A percentile compares a stretch with the other conserved stretches of the same genome.
phyloP scores from a whole-genome alignment of 805 yeast genomes.

The Teunomyces aglyptinius region DNA sequence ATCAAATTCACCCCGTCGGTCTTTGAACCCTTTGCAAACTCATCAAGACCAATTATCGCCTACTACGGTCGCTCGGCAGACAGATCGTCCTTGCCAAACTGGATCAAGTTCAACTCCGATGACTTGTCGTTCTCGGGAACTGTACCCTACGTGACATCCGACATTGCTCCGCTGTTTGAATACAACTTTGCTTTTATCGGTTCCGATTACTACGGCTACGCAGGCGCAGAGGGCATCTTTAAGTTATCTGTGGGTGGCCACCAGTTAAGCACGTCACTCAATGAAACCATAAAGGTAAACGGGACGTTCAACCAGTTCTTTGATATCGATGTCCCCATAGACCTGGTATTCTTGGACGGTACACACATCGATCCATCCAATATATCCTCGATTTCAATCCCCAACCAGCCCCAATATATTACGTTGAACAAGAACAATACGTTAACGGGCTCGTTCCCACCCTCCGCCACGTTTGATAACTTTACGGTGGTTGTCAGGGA shows the following conservation, averaged over 20 bases:
- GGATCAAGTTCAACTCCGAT: constrained; percentile 71
- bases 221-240: constrained; percentile 71
- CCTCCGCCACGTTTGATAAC: constrained; percentile 34
- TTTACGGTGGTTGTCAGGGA: constrained; percentile 62
- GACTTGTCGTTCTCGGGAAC: constrained; percentile 75
- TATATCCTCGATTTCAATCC: constrained; percentile 49
- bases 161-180: constrained; percentile 80
- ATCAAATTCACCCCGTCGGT: constrained; percentile 62
- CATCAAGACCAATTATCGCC: constrained; percentile 51
- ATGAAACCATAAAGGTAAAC: constrained; percentile 56
- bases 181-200: constrained; percentile 75
- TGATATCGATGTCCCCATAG: constrained; percentile 56
- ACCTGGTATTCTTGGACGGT: constrained; percentile 68
- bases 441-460: constrained; percentile 59
- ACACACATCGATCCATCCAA: constrained; percentile 44
- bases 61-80: constrained; percentile 82
- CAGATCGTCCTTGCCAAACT: constrained; percentile 85
- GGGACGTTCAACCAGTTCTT: constrained; percentile 64
- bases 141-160: constrained; percentile 83
- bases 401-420: constrained; percentile 63
- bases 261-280: constrained; percentile 63
- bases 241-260: constrained; percentile 85
- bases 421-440: constrained; percentile 39
- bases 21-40: constrained; percentile 47
- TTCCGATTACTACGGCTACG: constrained; percentile 69